Evolutionary conservation across 768 basidiomycete genomes (phyloP), one percentile per base, ranked within the genome.

Genomic region (Sporobolomyces phaffii): DNA sequence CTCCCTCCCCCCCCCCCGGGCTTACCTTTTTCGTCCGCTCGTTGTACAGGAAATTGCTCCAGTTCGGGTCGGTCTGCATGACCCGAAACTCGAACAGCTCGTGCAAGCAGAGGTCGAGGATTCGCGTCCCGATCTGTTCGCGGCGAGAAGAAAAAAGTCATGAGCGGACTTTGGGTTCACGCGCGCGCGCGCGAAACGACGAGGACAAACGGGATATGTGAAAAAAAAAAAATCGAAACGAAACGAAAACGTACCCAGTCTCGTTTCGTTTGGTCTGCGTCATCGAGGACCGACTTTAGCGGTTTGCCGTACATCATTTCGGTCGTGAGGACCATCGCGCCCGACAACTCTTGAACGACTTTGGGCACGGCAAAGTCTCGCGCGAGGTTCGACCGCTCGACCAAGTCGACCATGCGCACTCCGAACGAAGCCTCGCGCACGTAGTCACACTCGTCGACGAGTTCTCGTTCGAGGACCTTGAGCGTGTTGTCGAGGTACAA

Each of bases 31-130:
- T 81, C 2, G 85, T 85, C 4, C 79, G 65, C 0, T 81, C 73
- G 77, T 92, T 88, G 86, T 89, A 97, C 28, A 99, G 80, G 79
- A 99, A 98, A 77, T 98, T 98, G 13, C 90, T 89, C 89, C 90
- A 98, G 74, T 99, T 98, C 5, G 96, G 96, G 76, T 99, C 94
- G 0, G 94, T 99, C 77, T 98, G 96, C 96, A 99, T 98, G 47
- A 87, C 78, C 34, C 89, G 81, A 80, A 96, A 94, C 65, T 86
- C 81, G 77, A 97, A 96, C 10, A 99, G 83, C 76, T 98, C 96
- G 64, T 83, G 84, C 44, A 99, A 79, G 75, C 91, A 97, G 10
- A 99, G 81, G 50, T 89, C 86, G 56, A 97, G 82, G 50, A 96
- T 84, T 60, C 86, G 80, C 4, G 83, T 79, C 5, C 91, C 89